Evolutionary conservation across 768 basidiomycete species (phyloP).

Genomic region (Hirschioporus abietinus): DNA sequence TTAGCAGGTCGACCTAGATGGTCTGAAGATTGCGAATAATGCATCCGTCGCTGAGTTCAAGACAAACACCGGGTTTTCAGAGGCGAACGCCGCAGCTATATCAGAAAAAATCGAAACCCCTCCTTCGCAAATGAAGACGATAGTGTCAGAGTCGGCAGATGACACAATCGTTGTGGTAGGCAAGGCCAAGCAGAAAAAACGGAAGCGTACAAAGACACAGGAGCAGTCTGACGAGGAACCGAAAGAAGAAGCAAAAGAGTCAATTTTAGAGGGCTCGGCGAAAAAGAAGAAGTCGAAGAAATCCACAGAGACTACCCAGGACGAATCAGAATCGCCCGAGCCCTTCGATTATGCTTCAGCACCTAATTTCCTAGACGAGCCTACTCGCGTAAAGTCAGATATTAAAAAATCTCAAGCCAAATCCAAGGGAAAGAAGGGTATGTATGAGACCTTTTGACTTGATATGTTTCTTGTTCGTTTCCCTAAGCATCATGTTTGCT

Average conservation of each 20-base stretch:
- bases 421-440: constrained; percentile 42
- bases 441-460: constrained; percentile 5
- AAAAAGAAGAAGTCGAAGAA: constrained; percentile 20
- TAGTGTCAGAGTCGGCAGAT: constrained; percentile 29
- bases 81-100: not conserved
- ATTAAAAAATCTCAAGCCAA: constrained; percentile 23
- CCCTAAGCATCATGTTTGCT: not conserved
- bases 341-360: constrained; percentile 65
- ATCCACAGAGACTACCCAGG: constrained; percentile 16
- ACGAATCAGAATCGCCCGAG: constrained; percentile 29
- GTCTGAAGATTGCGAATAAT: not conserved
- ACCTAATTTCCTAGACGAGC: constrained; percentile 69
- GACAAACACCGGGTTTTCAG: constrained; percentile 3
- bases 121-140: constrained; percentile 66
- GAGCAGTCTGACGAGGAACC: constrained; percentile 15
- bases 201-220: constrained; percentile 44
- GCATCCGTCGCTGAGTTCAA: constrained; percentile 7
- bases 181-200: constrained; percentile 56
- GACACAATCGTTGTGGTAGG: constrained; percentile 74
- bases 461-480: not conserved
- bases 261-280: constrained; percentile 9
- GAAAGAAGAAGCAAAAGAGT: constrained; percentile 11
- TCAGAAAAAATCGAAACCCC: constrained; percentile 63
- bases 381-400: constrained; percentile 18
- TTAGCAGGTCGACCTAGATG: not conserved